phyloP scores from a whole-genome alignment of 148 eudicot species.

The Hydrangea macrophylla region DNA sequence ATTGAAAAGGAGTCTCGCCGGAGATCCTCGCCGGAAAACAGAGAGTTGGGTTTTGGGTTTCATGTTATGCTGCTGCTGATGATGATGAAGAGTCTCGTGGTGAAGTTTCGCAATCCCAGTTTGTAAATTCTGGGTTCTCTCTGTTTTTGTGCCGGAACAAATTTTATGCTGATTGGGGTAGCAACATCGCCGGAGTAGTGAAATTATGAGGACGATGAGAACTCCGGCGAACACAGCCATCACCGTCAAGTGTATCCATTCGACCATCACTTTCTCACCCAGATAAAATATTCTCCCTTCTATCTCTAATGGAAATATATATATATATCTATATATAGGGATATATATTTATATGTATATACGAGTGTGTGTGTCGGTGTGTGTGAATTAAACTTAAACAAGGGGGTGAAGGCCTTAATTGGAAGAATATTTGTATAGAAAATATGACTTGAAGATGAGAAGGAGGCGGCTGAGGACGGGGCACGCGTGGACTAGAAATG shows the following conservation, averaged over 20 bases:
- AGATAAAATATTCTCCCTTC: not conserved
- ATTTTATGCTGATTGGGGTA: constrained; percentile 10
- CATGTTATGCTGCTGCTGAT: constrained; percentile 13
- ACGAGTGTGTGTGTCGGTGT: no score
- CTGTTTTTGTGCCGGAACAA: not conserved
- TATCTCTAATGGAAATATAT: not conserved
- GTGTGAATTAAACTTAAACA: not conserved
- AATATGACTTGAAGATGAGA: not conserved
- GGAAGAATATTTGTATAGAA: not conserved
- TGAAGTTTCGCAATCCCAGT: constrained; percentile 35
- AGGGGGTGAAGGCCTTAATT: not conserved
- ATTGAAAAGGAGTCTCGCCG: constrained; percentile 35
- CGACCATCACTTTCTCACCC: constrained; percentile 24
- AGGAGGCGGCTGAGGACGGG: not conserved
- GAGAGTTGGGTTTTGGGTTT: constrained; percentile 13
- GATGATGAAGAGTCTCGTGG: constrained; percentile 22
- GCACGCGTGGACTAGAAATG: constrained; percentile 27
- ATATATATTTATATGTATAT: no score
- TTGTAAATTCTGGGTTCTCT: constrained; percentile 21
- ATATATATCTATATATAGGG: no score
- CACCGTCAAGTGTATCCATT: constrained; percentile 21
- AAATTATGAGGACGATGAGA: constrained; percentile 14
- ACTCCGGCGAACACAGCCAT: not conserved
- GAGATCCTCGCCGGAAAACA: constrained; percentile 33
- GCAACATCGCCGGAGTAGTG: constrained; percentile 15